phyloP scores from a whole-genome alignment of 495 filamentous ascomycete genomes.

The Aspergillus incahuasiensis region DNA sequence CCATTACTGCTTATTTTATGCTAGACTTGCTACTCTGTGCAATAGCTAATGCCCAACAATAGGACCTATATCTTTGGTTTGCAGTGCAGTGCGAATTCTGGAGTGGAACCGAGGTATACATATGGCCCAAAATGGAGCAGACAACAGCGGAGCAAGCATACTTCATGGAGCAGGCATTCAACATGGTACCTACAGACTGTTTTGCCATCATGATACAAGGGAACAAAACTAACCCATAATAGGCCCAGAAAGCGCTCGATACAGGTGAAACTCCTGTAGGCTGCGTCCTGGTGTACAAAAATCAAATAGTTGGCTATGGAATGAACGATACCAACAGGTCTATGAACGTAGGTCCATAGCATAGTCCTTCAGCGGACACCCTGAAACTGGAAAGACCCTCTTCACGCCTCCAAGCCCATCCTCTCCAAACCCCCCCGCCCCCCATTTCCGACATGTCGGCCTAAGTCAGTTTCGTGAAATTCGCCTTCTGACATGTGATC shows the following conservation, averaged over 20 bases:
- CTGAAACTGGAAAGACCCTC: neutral
- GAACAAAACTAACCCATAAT: conserved; percentile 4
- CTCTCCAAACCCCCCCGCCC: too few species aligned
- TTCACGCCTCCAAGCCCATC: too few species aligned
- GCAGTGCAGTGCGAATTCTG: neutral
- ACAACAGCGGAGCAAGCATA: conserved; percentile 40
- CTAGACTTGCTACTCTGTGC: too few species aligned
- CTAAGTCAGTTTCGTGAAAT: neutral
- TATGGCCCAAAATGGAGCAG: neutral
- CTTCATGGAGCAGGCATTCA: conserved; percentile 68
- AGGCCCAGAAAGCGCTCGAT: conserved; percentile 77
- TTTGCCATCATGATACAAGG: neutral
- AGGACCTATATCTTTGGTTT: too few species aligned
- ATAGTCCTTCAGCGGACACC: neutral
- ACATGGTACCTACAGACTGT: conserved; percentile 51
- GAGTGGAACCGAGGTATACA: neutral
- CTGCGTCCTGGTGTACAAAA: conserved; percentile 80
- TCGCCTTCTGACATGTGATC: conserved; percentile 1
- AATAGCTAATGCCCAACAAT: too few species aligned
- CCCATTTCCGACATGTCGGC: too few species aligned
- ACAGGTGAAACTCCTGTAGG: conserved; percentile 92
- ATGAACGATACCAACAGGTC: conserved; percentile 96
- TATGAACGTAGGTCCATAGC: conserved; percentile 51
- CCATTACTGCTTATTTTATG: too few species aligned
- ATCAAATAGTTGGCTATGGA: conserved; percentile 70